Conservation (phyloP, 352 stramenopile species). For the Blastocystis sp. region DNA sequence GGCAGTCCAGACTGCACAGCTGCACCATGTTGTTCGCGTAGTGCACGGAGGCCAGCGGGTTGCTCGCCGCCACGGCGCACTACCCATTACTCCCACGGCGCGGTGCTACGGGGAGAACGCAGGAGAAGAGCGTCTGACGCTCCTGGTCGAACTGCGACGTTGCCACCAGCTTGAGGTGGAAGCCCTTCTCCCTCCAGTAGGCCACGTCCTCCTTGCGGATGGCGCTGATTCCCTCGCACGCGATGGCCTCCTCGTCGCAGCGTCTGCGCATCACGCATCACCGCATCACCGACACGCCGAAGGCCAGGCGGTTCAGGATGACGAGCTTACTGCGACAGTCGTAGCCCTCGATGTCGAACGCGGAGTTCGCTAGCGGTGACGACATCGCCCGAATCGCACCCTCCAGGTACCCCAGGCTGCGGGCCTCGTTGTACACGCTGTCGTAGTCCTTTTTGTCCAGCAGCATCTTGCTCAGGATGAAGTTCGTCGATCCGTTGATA, state of each 20-base stretch:
- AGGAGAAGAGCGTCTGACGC: not conserved
- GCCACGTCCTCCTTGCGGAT: not conserved
- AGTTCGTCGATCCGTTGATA: slow-evolving; percentile 31
- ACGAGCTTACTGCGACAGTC: not conserved
- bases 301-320: slow-evolving; percentile 3
- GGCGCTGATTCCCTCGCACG: not conserved
- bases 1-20: not conserved
- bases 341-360: slow-evolving; percentile 12
- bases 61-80: not conserved
- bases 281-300: not conserved
- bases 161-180: not conserved
- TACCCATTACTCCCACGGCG: not conserved
- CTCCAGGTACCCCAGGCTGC: slow-evolving; percentile 10
- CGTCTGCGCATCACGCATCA: not conserved
- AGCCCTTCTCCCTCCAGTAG: slow-evolving; percentile 8
- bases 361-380: not conserved
- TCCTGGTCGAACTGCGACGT: slow-evolving; percentile 6
- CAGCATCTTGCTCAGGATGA: slow-evolving; percentile 40
- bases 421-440: slow-evolving; percentile 7
- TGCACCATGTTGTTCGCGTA: slow-evolving; percentile 17
- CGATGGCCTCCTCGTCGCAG: not conserved
- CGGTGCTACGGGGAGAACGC: not conserved
- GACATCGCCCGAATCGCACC: not conserved
- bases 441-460: not conserved
- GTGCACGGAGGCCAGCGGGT: not conserved